A percentile compares a stretch with the other conserved stretches of the same genome.
These are phyloP conservation scores for Lanzia echinophila DNA, from an alignment of 2,329 filamentous ascomycete genomes.

Conservation along the genomic window DNA sequence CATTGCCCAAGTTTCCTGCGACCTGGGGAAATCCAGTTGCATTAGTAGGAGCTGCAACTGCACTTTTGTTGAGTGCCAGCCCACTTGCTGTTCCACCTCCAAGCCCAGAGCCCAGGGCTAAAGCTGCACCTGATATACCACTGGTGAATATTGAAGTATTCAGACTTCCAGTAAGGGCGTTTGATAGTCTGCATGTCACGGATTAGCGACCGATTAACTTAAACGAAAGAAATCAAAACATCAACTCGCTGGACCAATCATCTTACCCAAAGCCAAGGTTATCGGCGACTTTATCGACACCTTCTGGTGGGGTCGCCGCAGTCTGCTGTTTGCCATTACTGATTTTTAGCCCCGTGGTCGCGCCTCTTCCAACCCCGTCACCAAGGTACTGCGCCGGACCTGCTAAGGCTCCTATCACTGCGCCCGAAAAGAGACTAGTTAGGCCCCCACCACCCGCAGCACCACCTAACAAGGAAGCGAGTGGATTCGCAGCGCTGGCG, in stretches of 20 bases:
- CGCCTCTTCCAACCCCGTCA: slow-evolving; percentile 6
- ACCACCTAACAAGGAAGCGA: neutral
- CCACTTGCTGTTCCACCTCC: slow-evolving; percentile 7
- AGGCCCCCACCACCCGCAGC: neutral
- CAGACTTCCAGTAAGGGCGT: slow-evolving; percentile 3
- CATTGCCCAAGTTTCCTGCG: slow-evolving; percentile 1
- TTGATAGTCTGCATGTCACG: neutral
- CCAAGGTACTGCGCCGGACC: neutral
- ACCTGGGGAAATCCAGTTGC: neutral
- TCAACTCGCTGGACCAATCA: no score
- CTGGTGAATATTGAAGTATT: neutral
- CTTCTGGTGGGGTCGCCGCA: neutral
- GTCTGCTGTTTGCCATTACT: slow-evolving; percentile 5
- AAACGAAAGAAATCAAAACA: neutral
- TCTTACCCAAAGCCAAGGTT: slow-evolving; percentile 8
- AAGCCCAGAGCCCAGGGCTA: slow-evolving; percentile 2
- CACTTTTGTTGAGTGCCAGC: slow-evolving; percentile 3
- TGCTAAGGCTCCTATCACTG: neutral
- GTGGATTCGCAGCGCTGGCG: neutral
- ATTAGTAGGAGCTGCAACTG: neutral
- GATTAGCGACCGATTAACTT: neutral
- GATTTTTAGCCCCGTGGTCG: slow-evolving; percentile 5
- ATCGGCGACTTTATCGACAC: neutral
- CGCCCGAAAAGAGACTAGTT: neutral
- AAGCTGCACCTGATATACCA: neutral